These are phyloP conservation scores for Tetrahymena thermophila DNA, from an alignment of 73 alveolate genomes.

Conservation along the genomic window DNA sequence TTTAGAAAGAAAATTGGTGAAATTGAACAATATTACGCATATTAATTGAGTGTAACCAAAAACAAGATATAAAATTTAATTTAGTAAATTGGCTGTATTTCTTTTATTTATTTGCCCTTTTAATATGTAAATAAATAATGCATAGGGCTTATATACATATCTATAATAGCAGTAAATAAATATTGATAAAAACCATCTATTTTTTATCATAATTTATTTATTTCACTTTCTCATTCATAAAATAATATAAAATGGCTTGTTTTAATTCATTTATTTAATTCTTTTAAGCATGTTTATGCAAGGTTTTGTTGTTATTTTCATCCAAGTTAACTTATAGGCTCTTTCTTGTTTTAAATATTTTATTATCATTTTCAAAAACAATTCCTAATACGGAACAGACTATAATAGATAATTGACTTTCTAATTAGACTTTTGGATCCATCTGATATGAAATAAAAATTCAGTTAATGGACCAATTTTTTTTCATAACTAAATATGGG, in stretches of 20 bases:
- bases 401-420: neutral
- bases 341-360: neutral
- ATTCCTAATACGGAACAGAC: neutral
- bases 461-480: neutral
- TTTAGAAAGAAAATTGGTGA: neutral
- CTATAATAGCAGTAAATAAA: neutral
- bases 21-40: neutral
- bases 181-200: neutral
- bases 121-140: neutral
- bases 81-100: neutral
- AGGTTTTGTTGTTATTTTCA: too few species aligned
- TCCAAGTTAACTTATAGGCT: neutral
- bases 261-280: too few species aligned
- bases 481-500: neutral
- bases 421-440: neutral
- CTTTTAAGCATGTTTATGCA: too few species aligned
- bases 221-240: too few species aligned
- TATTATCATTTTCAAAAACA: too few species aligned
- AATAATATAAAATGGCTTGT: too few species aligned
- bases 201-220: neutral
- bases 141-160: neutral
- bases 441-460: neutral
- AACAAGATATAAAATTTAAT: too few species aligned
- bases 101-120: neutral
- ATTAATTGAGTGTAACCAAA: neutral